Evolutionary conservation across 345 rosid species (phyloP).

Genomic region (Euphorbia peplus): DNA sequence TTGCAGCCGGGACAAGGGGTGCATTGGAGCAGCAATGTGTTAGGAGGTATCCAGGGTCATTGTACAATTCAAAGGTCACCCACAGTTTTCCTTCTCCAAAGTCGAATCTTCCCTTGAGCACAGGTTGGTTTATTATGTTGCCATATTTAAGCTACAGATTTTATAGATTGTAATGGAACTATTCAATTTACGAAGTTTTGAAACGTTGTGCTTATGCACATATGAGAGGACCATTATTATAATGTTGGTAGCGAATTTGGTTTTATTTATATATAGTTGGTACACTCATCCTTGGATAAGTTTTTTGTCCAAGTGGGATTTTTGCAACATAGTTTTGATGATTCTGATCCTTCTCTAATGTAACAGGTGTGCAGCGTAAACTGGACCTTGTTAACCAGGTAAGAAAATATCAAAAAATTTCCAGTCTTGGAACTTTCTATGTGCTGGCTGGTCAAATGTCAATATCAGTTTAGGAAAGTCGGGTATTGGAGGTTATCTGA

Average conservation of each 20-base stretch:
- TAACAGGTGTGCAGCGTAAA: slow-evolving; percentile 61
- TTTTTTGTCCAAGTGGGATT: background rate
- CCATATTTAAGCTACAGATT: background rate
- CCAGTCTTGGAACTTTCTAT: background rate
- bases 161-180: background rate
- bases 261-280: background rate
- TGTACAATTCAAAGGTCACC: slow-evolving; percentile 43
- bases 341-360: slow-evolving; percentile 7
- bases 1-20: slow-evolving; percentile 53
- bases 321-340: background rate
- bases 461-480: background rate
- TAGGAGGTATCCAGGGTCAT: slow-evolving; percentile 44
- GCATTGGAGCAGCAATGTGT: slow-evolving; percentile 43
- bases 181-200: background rate
- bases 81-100: slow-evolving; percentile 45
- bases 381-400: slow-evolving; percentile 55
- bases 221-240: background rate
- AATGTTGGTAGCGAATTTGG: background rate
- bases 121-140: slow-evolving; percentile 27
- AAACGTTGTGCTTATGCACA: background rate
- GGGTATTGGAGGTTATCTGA: background rate
- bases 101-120: slow-evolving; percentile 38
- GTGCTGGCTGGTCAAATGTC: background rate
- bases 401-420: background rate
- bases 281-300: background rate